Percentiles rank a stretch among this genome's conserved stretches.
phyloP scores from a whole-genome alignment of 2,329 filamentous ascomycete genomes.

The Fusarium albosuccineum region DNA sequence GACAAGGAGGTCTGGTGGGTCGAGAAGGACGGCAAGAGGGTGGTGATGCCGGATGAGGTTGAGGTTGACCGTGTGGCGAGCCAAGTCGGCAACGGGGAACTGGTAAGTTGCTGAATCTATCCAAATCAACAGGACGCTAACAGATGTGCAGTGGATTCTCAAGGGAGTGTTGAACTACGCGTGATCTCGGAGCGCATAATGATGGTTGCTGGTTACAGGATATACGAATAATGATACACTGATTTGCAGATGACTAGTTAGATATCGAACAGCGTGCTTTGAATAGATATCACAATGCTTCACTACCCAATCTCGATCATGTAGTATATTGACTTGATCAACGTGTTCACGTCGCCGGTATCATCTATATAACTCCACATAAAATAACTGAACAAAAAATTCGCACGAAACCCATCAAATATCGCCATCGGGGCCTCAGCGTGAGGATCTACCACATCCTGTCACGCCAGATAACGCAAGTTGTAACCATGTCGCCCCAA shows the following conservation, averaged over 20 bases:
- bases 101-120: conserved; percentile 60
- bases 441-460: conserved; percentile 22
- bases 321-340: conserved; percentile 35
- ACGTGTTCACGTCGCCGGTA: conserved; percentile 44
- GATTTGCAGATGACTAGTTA: no score
- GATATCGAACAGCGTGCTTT: background rate
- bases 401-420: conserved; percentile 14
- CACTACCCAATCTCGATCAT: conserved; percentile 18
- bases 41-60: conserved; percentile 83
- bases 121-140: conserved; percentile 8
- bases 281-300: conserved; percentile 4
- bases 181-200: conserved; percentile 15
- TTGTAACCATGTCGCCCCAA: conserved; percentile 5
- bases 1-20: conserved; percentile 86
- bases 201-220: background rate
- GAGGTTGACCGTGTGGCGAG: conserved; percentile 81
- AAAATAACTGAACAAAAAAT: conserved; percentile 16
- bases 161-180: conserved; percentile 64
- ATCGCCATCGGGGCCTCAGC: conserved; percentile 13
- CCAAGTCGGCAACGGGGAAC: conserved; percentile 86
- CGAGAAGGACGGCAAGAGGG: conserved; percentile 73
- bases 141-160: conserved; percentile 71
- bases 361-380: conserved; percentile 43
- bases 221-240: conserved; percentile 32
- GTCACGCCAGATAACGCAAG: conserved; percentile 17